Evolutionary conservation across 1,284 basidiomycete species (phyloP).

Genomic region (Schizophyllum amplum): DNA sequence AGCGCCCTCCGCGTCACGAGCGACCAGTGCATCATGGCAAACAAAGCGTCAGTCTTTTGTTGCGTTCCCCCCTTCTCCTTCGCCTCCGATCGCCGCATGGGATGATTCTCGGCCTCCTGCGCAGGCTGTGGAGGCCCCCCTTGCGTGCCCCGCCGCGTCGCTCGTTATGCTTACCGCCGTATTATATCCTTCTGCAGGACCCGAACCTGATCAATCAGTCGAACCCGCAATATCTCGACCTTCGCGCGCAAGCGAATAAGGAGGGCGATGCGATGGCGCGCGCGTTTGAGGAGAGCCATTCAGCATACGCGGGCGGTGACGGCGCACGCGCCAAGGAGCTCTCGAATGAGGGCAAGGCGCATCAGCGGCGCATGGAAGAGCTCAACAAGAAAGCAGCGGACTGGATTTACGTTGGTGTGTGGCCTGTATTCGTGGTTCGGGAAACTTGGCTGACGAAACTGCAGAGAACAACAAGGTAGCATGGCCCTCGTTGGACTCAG

Average conservation of each 20-base stretch:
- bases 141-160: neutral
- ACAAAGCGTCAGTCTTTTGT: neutral
- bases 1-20: conserved; percentile 9
- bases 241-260: conserved; percentile 67
- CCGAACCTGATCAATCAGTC: conserved; percentile 60
- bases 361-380: conserved; percentile 74
- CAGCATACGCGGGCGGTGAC: conserved; percentile 65
- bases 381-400: conserved; percentile 82
- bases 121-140: neutral
- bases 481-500: neutral
- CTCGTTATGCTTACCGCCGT: neutral
- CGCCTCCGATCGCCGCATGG: neutral
- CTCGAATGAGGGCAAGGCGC: conserved; percentile 75
- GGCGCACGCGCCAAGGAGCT: conserved; percentile 79
- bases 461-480: conserved; percentile 77
- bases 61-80: neutral
- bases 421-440: neutral
- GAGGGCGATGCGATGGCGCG: conserved; percentile 71
- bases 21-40: conserved; percentile 2
- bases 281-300: conserved; percentile 57
- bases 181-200: conserved; percentile 31
- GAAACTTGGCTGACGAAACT: neutral
- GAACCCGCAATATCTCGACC: conserved; percentile 57
- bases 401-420: conserved; percentile 80
- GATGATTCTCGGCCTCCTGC: neutral